Evolutionary conservation across 2,329 filamentous ascomycete genomes (phyloP).

Genomic region (Phaeophleospora eucalypticola): DNA sequence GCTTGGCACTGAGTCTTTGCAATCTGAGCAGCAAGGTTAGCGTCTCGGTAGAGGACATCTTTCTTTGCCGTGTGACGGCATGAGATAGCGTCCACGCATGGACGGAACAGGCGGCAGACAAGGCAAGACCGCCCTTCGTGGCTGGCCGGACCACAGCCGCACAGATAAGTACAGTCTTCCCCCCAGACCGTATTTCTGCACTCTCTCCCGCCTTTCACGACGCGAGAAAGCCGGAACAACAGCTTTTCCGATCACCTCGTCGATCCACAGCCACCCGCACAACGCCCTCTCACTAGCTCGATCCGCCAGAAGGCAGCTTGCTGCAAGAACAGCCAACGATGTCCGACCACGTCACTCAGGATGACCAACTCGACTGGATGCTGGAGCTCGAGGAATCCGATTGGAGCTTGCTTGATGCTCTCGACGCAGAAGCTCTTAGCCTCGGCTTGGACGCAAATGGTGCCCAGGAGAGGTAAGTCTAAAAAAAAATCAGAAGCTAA

Average conservation of each 20-base stretch:
- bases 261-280: neutral
- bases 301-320: constrained; percentile 5
- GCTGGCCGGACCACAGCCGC: neutral
- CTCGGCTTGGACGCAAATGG: neutral
- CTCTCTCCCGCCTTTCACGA: neutral
- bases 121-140: neutral
- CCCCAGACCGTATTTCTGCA: constrained; percentile 2
- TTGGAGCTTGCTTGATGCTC: neutral
- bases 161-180: neutral
- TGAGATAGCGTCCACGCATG: neutral
- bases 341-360: constrained; percentile 1
- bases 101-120: neutral
- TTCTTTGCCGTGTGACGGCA: too few species aligned
- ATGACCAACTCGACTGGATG: neutral
- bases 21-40: too few species aligned
- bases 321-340: constrained; percentile 1
- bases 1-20: too few species aligned
- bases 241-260: neutral
- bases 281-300: neutral
- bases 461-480: constrained; percentile 2
- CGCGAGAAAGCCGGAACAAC: neutral
- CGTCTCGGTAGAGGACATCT: too few species aligned
- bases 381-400: neutral
- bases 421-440: neutral
- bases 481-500: constrained; percentile 4